Percentiles rank a stretch among this genome's conserved stretches.
Conservation (phyloP, 345 rosid genomes). For the Excoecaria cochinchinensis region DNA sequence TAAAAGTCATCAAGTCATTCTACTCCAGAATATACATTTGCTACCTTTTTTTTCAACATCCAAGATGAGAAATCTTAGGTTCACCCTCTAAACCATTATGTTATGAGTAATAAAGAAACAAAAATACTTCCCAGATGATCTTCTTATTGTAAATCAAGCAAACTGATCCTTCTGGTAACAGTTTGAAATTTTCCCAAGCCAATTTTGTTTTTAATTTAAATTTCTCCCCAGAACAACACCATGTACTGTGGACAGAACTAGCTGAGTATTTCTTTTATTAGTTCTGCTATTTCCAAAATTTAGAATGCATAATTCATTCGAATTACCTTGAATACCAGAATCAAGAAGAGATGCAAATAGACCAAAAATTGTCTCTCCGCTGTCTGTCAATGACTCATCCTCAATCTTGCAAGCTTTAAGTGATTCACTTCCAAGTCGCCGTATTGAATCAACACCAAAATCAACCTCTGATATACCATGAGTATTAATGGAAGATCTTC, state of each 20-base stretch:
- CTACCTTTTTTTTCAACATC: neutral
- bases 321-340: constrained; percentile 82
- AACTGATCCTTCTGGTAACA: neutral
- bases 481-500: constrained; percentile 43
- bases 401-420: constrained; percentile 82
- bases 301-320: neutral
- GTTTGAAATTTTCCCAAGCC: neutral
- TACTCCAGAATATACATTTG: too few relatives aligned
- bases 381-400: constrained; percentile 63
- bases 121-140: neutral
- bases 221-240: neutral
- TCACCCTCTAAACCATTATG: neutral
- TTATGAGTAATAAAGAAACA: neutral
- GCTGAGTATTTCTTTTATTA: neutral
- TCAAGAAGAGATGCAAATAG: constrained; percentile 84
- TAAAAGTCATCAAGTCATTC: neutral
- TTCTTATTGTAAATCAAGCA: neutral
- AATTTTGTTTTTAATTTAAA: neutral
- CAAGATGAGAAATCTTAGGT: neutral
- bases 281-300: neutral
- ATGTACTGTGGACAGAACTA: neutral
- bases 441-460: constrained; percentile 39
- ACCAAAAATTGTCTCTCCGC: constrained; percentile 68
- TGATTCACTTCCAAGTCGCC: constrained; percentile 53
- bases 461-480: constrained; percentile 44